Evolutionary conservation across 352 stramenopile genomes (phyloP), one percentile per base, ranked within the genome.

Genomic region (Pythium sukuiense): DNA sequence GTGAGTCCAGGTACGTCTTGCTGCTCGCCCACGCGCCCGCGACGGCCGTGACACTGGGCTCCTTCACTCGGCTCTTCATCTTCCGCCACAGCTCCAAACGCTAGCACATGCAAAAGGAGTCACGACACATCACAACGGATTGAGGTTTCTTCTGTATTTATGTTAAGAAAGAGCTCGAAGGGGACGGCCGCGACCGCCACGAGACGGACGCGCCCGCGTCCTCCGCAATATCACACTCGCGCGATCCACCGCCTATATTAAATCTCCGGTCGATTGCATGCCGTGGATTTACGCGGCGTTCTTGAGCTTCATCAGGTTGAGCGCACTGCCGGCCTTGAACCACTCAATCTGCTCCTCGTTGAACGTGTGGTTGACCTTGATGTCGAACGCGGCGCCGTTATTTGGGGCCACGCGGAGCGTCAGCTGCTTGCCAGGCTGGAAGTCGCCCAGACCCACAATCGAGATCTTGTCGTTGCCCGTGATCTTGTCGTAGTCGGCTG

Each of bases 271-370:
- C 50, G 52, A 54, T 43, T 27, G 46, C 55, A 35, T 43, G 43
- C 50, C 48, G 33, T 35, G 35, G 58, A 43, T 61, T 74, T 72
- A 76, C 48, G 60, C 67, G 48, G 81, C 75, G 76, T 93, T 95
- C 72, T 79, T 87, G 79, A 91, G 90, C 86, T 98, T 98, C 92
- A 98, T 97, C 80, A 97, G 72, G 87, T 98, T 98, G 63, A 98
- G 80, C 65, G 92, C 92, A 67, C 86, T 96, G 76, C 92, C 92
- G 74, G 93, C 81, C 85, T 97, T 96, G 79, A 98, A 98, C 92
- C 92, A 98, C 59, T 94, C 87, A 70, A 98, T 97, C 78, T 98
- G 92, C 78, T 98, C 90, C 64, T 96, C 79, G 78, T 97, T 97
- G 78, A 97, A 98, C 67, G 92, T 97, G 82, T 98, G 92, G 78